Conservation (phyloP, 2,329 filamentous ascomycete genomes). For the Nigrospora sphaerica region DNA sequence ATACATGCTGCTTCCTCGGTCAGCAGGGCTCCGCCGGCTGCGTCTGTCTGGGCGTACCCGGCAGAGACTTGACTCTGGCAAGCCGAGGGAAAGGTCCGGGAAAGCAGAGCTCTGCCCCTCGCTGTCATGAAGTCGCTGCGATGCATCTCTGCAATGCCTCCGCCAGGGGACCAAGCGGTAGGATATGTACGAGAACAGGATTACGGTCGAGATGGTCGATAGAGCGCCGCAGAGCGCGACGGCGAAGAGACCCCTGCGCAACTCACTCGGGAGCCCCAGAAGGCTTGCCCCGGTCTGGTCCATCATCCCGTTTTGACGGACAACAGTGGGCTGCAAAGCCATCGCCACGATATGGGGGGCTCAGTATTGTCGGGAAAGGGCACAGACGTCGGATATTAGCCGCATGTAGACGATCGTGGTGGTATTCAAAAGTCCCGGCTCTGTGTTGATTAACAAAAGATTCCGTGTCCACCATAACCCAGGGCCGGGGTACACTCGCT, state of each 20-base stretch:
- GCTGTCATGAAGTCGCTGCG: neutral
- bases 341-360: too few relatives aligned
- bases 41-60: neutral
- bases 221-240: conserved; percentile 5
- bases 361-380: too few relatives aligned
- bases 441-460: too few relatives aligned
- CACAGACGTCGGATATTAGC: too few relatives aligned
- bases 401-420: too few relatives aligned
- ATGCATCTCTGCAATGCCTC: conserved; percentile 8
- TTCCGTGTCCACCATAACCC: too few relatives aligned
- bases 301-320: too few relatives aligned
- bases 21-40: neutral
- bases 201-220: conserved; percentile 2
- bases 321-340: too few relatives aligned
- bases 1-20: neutral
- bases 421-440: too few relatives aligned
- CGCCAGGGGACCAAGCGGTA: conserved; percentile 6
- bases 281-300: too few relatives aligned
- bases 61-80: neutral
- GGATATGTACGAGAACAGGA: conserved; percentile 5
- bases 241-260: conserved; percentile 7
- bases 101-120: neutral
- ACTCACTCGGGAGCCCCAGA: neutral
- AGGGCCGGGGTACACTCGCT: too few relatives aligned
- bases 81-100: neutral